These are phyloP conservation scores for Colletotrichum melonis DNA, from an alignment of 2,329 filamentous ascomycete genomes.

Conservation along the genomic window DNA sequence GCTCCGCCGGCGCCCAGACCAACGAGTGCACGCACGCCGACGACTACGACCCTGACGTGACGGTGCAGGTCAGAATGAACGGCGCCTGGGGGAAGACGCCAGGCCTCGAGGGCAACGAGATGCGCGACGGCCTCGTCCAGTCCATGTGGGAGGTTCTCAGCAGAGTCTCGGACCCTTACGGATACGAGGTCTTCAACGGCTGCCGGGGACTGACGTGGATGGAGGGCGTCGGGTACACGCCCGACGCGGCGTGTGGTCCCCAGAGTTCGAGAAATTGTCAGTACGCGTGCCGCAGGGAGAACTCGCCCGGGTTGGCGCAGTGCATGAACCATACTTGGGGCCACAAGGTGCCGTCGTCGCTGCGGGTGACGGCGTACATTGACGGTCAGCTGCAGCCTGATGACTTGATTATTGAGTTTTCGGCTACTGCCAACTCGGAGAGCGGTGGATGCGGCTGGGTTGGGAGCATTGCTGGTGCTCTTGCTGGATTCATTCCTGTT, in stretches of 20 bases:
- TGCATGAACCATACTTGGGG: conserved; percentile 33
- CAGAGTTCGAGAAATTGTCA: conserved; percentile 11
- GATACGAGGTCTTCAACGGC: conserved; percentile 33
- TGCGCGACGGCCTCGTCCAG: conserved; percentile 35
- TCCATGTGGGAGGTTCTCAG: conserved; percentile 34
- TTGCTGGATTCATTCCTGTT: conserved; percentile 31
- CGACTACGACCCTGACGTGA: conserved; percentile 29
- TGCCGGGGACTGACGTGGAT: conserved; percentile 34
- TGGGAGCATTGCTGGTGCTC: conserved; percentile 22
- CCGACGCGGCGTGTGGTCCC: conserved; percentile 23
- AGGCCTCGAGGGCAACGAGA: conserved; percentile 26
- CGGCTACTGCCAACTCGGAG: conserved; percentile 5
- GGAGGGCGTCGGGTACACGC: conserved; percentile 23
- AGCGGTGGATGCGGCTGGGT: conserved; percentile 30
- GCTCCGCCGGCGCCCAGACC: conserved; percentile 13
- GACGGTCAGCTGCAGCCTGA: conserved; percentile 34
- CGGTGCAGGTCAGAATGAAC: conserved; percentile 31
- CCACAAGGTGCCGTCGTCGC: conserved; percentile 33
- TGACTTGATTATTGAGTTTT: conserved; percentile 34
- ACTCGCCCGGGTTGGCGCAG: conserved; percentile 27
- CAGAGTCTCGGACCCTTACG: conserved; percentile 16
- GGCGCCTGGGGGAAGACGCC: conserved; percentile 35
- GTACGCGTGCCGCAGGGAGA: conserved; percentile 23
- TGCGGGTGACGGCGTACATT: conserved; percentile 34
- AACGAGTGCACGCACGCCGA: conserved; percentile 30